These are phyloP conservation scores for Sinapis alba DNA, from an alignment of 441 rosid species.

Conservation along the genomic window DNA sequence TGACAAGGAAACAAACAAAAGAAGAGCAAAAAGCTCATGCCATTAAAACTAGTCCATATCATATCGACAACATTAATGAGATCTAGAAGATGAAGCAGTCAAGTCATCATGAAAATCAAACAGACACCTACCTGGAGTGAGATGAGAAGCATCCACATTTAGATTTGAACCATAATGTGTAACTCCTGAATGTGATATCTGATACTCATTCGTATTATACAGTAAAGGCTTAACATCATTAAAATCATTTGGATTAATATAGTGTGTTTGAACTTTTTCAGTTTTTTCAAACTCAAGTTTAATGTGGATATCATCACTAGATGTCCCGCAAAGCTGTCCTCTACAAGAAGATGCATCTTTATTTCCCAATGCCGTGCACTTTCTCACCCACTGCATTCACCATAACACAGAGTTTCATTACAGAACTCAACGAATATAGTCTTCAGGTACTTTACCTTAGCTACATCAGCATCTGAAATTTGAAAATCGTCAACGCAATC, in stretches of 20 bases:
- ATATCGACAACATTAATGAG: background rate
- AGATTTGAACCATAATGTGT: conserved; percentile 40
- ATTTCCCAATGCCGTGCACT: conserved; percentile 56
- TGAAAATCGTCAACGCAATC: conserved; percentile 59
- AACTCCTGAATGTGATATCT: conserved; percentile 63
- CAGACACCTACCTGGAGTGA: conserved; percentile 47
- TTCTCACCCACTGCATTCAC: conserved; percentile 72
- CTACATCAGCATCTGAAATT: conserved; percentile 55
- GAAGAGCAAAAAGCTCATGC: background rate
- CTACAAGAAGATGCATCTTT: conserved; percentile 45
- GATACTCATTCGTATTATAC: conserved; percentile 77
- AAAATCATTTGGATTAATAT: conserved; percentile 43
- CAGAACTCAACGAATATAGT: background rate
- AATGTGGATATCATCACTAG: conserved; percentile 88
- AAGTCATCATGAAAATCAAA: background rate
- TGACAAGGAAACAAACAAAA: conserved; percentile 27
- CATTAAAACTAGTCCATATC: conserved; percentile 7
- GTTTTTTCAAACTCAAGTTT: conserved; percentile 46
- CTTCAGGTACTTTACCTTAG: conserved; percentile 52
- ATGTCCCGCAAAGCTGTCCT: conserved; percentile 47
- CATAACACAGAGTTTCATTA: conserved; percentile 23
- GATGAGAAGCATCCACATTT: conserved; percentile 38
- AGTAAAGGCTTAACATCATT: conserved; percentile 93
- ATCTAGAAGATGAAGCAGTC: background rate
- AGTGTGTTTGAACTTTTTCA: conserved; percentile 47